Evolutionary conservation across 2,329 filamentous ascomycete species (phyloP).

Genomic region (Cladophialophora yegresii): DNA sequence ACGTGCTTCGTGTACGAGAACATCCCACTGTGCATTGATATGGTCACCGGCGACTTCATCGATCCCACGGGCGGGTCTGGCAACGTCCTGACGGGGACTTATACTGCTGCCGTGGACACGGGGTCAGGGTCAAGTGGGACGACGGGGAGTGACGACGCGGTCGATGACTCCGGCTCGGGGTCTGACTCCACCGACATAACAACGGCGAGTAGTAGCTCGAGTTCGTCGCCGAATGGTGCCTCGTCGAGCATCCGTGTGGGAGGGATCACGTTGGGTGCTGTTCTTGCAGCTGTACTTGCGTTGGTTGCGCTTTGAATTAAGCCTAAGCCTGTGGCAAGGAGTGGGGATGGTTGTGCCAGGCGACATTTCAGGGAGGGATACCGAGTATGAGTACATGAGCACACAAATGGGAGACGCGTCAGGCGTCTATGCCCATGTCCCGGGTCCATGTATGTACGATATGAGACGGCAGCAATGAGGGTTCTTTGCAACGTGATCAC

Average conservation of each 20-base stretch:
- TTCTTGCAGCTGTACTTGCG: neutral
- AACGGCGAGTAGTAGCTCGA: neutral
- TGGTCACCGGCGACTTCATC: neutral
- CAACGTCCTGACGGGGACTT: neutral
- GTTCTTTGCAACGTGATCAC: no score
- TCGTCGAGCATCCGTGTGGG: neutral
- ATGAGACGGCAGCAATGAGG: no score
- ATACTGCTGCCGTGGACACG: neutral
- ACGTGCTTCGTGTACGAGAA: conserved; percentile 1
- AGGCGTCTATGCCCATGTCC: no score
- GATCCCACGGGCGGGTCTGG: neutral
- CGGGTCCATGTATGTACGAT: no score
- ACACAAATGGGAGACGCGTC: no score
- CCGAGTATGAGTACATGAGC: no score
- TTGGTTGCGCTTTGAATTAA: neutral
- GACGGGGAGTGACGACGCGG: neutral
- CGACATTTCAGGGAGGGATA: no score
- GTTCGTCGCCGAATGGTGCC: neutral
- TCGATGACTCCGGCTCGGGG: neutral
- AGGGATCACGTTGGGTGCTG: neutral
- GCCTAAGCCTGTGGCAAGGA: neutral
- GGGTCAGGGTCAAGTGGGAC: neutral
- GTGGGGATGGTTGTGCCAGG: no score
- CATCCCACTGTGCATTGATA: conserved; percentile 1
- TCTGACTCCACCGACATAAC: neutral